These are phyloP conservation scores for Polyporus tsugae DNA, from an alignment of 1,284 basidiomycete genomes.

Conservation along the genomic window DNA sequence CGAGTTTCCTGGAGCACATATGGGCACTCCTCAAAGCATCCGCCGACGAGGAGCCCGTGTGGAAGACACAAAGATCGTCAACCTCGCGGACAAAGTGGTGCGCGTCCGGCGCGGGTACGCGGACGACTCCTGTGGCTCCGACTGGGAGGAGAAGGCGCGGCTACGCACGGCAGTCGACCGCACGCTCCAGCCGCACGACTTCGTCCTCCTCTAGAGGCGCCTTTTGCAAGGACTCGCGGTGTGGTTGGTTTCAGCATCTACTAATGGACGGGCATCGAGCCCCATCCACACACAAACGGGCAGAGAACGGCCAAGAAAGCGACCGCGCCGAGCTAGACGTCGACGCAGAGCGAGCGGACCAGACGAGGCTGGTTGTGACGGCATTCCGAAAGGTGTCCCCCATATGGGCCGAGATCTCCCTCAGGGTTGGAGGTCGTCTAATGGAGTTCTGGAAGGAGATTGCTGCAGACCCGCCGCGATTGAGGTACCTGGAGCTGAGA, in stretches of 20 bases:
- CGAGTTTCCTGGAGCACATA: slow-evolving; percentile 59
- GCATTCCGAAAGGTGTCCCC: not conserved
- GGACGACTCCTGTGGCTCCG: slow-evolving; percentile 38
- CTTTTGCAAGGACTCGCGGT: slow-evolving; percentile 55
- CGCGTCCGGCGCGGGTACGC: slow-evolving; percentile 45
- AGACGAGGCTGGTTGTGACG: not conserved
- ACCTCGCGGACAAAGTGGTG: slow-evolving; percentile 77
- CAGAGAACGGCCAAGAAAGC: slow-evolving; percentile 33
- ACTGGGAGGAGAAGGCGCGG: slow-evolving; percentile 51
- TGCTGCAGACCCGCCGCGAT: not conserved
- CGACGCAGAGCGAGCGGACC: not conserved
- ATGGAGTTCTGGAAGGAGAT: not conserved
- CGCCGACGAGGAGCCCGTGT: slow-evolving; percentile 54
- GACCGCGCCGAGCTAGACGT: slow-evolving; percentile 25
- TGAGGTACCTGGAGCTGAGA: not conserved
- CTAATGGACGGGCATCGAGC: too few relatives aligned
- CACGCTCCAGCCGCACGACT: slow-evolving; percentile 66
- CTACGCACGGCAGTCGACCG: slow-evolving; percentile 68
- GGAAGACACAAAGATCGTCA: slow-evolving; percentile 60
- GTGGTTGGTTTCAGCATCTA: slow-evolving; percentile 37
- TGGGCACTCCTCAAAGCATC: slow-evolving; percentile 71
- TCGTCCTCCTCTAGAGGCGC: slow-evolving; percentile 64
- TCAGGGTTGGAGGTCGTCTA: not conserved
- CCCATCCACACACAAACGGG: slow-evolving; percentile 52
- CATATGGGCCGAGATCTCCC: not conserved